phyloP scores from a whole-genome alignment of 163 green algal genomes.

The Prototheca wickerhamii region DNA sequence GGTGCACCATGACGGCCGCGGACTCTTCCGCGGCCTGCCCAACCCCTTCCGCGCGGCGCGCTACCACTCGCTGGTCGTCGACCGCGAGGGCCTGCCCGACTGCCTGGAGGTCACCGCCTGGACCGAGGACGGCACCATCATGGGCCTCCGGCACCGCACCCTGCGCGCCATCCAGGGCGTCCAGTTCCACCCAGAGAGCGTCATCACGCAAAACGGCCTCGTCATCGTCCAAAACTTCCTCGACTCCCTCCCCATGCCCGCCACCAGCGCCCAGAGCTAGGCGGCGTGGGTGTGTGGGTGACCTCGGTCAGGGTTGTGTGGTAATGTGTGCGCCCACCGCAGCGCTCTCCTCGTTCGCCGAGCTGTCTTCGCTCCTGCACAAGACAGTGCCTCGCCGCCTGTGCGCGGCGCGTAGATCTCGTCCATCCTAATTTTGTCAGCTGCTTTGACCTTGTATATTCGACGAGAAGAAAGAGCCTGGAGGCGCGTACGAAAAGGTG shows the following conservation, averaged over 20 bases:
- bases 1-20: constrained; percentile 70
- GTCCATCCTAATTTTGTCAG: too few species aligned
- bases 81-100: constrained; percentile 74
- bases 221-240: constrained; percentile 88
- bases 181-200: constrained; percentile 94
- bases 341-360: not conserved
- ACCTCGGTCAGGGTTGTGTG: not conserved
- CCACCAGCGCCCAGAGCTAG: constrained; percentile 1
- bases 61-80: constrained; percentile 89
- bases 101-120: constrained; percentile 92
- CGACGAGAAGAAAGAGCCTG: too few species aligned
- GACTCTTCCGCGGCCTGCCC: constrained; percentile 58
- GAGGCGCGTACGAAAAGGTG: too few species aligned
- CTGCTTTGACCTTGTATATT: too few species aligned
- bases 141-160: constrained; percentile 84
- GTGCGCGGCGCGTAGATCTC: too few species aligned
- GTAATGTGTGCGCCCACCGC: not conserved
- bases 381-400: too few species aligned
- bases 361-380: too few species aligned
- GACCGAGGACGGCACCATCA: constrained; percentile 96
- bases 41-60: constrained; percentile 87
- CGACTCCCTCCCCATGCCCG: constrained; percentile 43
- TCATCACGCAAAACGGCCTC: constrained; percentile 87
- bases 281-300: not conserved
- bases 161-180: constrained; percentile 82